These are phyloP conservation scores for Helotiales sp. DNA, from an alignment of 2,329 filamentous ascomycete genomes.

Conservation along the genomic window DNA sequence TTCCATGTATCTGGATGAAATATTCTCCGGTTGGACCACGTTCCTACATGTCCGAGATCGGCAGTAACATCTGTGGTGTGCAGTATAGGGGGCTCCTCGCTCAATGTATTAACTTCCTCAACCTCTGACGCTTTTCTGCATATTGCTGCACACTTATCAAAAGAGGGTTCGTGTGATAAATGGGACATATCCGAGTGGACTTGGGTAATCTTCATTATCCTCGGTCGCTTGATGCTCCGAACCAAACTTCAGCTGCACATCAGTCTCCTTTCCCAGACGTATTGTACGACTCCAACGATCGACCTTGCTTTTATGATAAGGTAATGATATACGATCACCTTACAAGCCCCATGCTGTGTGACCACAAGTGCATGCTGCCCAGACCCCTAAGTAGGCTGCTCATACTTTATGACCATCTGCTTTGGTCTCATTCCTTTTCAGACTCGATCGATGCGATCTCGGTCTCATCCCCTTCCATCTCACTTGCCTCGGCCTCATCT, in stretches of 20 bases:
- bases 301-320: not conserved
- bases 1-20: not conserved
- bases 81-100: not conserved
- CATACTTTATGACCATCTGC: too few relatives aligned
- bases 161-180: not conserved
- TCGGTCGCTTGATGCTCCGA: not conserved
- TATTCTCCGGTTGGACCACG: conserved; percentile 2
- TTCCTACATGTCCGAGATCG: too few relatives aligned
- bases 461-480: too few relatives aligned
- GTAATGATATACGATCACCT: not conserved
- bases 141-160: not conserved
- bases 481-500: too few relatives aligned
- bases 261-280: not conserved
- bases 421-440: too few relatives aligned
- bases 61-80: too few relatives aligned
- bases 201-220: not conserved
- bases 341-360: too few relatives aligned
- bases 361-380: too few relatives aligned
- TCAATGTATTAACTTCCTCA: not conserved
- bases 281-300: not conserved
- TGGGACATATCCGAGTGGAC: conserved; percentile 11
- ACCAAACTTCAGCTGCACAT: not conserved
- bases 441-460: too few relatives aligned
- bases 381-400: too few relatives aligned
- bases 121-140: not conserved